Evolutionary conservation across 768 basidiomycete genomes (phyloP), one percentile per base, ranked within the genome.

Genomic region (Tricholomella constricta): DNA sequence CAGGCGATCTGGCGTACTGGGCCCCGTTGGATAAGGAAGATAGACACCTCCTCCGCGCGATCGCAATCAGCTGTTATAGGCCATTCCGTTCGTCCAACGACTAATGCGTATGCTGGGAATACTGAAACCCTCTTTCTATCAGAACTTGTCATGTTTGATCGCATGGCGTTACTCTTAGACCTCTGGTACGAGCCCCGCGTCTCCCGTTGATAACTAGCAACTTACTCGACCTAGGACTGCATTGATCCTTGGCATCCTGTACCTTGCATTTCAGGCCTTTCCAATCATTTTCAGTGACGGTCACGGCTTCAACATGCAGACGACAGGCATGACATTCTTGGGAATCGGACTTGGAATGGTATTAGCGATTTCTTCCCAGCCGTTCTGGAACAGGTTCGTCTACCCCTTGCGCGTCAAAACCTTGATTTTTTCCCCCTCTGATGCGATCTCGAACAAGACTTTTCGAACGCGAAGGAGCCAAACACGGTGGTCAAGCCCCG

Each of bases 111-210:
- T 38, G 8, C 42, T 19, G 6, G 2, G 20, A 38, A 3, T 48
- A 32, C 46, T 32, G 42, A 50, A 19, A 29, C 37, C 32, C 25
- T 19, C 9, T n/a, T 22, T 29, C 32, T 49, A 15, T 31, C 53
- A 88, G 87, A 84, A 64, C 70, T 91, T 6, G 69, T 89, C 4
- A 36, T 81, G 0, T 79, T 74, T 44, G 88, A 94, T 58, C 76
- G 79, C n/a, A 93, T 92, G 89, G 86, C 86, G 0, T 73, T 91
- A 4, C 67, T 86, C 4, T 73, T 93, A 8, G 78, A 90, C 64
- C 65, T 79, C 12, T 92, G 90, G 91, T 86, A 65, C 2, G 77
- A 37, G 15, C 10, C 14, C 19, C 23, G 62, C 36, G 19, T 49
- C 26, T 11, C 27, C 42, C 14, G n/a, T 15, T 19, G 5, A 27